A percentile compares a stretch with the other conserved stretches of the same genome.
phyloP scores from a whole-genome alignment of 1,284 basidiomycete species.

The Lentinula novae-zelandiae region DNA sequence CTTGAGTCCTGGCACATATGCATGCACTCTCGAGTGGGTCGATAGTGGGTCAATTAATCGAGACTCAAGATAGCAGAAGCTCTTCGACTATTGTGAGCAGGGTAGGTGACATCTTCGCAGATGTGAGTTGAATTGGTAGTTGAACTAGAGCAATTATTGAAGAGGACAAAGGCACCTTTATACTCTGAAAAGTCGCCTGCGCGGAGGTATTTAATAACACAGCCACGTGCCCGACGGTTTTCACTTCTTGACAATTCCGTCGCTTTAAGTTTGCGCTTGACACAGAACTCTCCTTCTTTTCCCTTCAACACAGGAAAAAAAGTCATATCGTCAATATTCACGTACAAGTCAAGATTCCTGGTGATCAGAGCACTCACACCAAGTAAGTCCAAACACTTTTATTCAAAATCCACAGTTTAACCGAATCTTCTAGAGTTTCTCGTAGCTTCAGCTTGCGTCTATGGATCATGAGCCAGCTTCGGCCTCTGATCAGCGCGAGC shows the following conservation, averaged over 20 bases:
- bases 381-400: not conserved
- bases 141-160: not conserved
- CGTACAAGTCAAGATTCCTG: not conserved
- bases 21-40: not conserved
- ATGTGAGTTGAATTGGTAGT: not conserved
- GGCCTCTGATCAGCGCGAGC: conserved; percentile 57
- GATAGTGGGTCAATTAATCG: too few species aligned
- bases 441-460: not conserved
- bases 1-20: not conserved
- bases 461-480: conserved; percentile 43
- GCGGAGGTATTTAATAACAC: not conserved
- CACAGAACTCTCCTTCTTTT: not conserved
- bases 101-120: not conserved
- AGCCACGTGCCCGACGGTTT: not conserved
- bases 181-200: not conserved
- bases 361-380: not conserved
- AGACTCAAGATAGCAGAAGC: too few species aligned
- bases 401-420: not conserved
- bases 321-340: not conserved
- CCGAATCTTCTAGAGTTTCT: not conserved
- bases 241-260: not conserved
- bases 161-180: not conserved
- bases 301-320: not conserved
- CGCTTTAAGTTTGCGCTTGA: not conserved
- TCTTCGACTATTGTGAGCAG: too few species aligned